Base-by-base conservation (phyloP, 352 stramenopile species). In the Phytophthora capsici region DNA sequence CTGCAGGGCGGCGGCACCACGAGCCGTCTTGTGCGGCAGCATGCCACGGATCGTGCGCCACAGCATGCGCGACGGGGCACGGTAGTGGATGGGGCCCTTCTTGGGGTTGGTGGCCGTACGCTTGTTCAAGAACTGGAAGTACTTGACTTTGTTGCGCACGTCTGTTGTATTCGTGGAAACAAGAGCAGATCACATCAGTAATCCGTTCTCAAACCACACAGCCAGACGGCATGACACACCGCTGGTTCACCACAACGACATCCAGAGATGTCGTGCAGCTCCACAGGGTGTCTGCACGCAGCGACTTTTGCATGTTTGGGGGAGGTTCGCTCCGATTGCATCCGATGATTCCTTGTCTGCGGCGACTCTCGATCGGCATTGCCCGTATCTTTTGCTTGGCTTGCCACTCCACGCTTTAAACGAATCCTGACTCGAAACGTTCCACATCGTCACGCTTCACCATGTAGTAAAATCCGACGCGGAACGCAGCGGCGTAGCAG, bases 91-190 rank as follows among this genome's bases (percentile, higher is more conserved):
- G 50, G 98, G 98, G 67, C 98, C 98, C 71, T 92, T 86, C 75
- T 93, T 94, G 46, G 97, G 97, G 91, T 99, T 99, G 51, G 97
- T 99, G 77, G 98, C 98, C 71, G 95, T 98, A 79, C 91, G 89
- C 88, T 99, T 99, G 75, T 98, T 97, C 77, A 98, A 91, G 88
- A 99, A 99, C 78, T 99, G 92, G 63, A 98, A 83, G 86, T 98
- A 99, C 84, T 99, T 99, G 78, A 98, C 80, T 85, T 98, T 97
- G 85, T 98, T 98, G 83, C 94, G 90, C 77, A 96, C 86, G 75
- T 98, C 90, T 97, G 85, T 75, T 69, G 49, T 49, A 71, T 62
- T 53, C 4, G 43, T 67, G 63, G 55, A 66, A 59, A 32, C 30
- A 73, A 75, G 46, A 71, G 57, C 40, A 70, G 59, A 75, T 58